These are phyloP conservation scores for Ceratocystis huliohia DNA, from an alignment of 2,329 filamentous ascomycete species.

Conservation along the genomic window DNA sequence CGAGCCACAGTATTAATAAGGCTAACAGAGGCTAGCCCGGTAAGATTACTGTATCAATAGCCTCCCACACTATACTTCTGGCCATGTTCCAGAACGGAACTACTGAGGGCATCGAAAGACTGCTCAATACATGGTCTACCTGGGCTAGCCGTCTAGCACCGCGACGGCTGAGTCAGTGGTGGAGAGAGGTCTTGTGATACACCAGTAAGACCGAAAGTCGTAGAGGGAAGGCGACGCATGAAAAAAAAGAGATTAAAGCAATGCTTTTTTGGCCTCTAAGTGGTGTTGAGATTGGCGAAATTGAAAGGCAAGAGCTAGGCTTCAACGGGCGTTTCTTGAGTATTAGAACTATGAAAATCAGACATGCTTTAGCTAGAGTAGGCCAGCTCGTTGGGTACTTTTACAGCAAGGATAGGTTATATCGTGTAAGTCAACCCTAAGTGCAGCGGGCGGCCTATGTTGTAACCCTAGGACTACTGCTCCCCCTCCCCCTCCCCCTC, in stretches of 20 bases:
- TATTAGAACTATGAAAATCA: background rate
- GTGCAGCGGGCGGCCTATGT: too few species aligned
- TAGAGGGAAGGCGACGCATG: too few species aligned
- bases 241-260: too few species aligned
- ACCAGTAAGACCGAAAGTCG: too few species aligned
- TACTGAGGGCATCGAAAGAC: background rate
- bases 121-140: background rate
- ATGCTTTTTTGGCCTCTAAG: too few species aligned
- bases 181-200: background rate
- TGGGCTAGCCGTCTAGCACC: background rate
- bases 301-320: background rate
- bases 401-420: background rate
- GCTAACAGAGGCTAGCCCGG: background rate
- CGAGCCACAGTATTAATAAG: background rate
- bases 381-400: background rate
- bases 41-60: background rate
- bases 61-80: background rate
- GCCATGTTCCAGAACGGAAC: slow-evolving; percentile 6
- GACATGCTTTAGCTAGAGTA: background rate
- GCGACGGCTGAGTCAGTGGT: background rate
- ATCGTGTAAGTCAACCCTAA: background rate
- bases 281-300: too few species aligned
- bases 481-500: background rate
- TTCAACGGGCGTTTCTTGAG: background rate
- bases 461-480: background rate